Base-by-base conservation (phyloP, 192 early-diverging fungal genomes). In the Backusella psychrophila region DNA sequence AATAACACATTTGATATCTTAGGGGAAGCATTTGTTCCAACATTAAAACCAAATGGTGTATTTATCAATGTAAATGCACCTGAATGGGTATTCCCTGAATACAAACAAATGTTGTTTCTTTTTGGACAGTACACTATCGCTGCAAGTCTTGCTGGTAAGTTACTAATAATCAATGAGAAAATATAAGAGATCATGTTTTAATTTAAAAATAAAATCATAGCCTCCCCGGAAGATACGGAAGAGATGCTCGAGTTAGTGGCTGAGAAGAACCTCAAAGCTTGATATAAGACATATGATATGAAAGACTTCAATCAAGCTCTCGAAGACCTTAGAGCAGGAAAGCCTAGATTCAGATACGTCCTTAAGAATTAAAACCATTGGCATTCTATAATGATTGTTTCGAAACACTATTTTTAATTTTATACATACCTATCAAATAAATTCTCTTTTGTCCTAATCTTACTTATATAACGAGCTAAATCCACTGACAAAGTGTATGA, bases 271-370 rank as follows among this genome's bases (percentile, higher is more conserved):
- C 77, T 93, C 53, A 78, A 77, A 31, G 82, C 89, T 0, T 83
- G 83, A 71, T 85, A 92, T 41, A 88, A 89, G 69, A 79, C 73
- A 41, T 78, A 78, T 49, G 83, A 89, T 9, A 91, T 94, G 84
- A 85, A 75, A 34, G 80, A 92, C 29, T 79, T 85, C 69, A 91
- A 92, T 71, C 85, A 88, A 52, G 94, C 89, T 23, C 72, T 93
- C 36, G 81, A 86, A 79, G 85, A 78, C 35, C 81, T 94, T 63
- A 83, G 85, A 73, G 78, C 82, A n/a, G 91, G 89, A 72, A 87
- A 89, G 67, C 90, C 88, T 4, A 86, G 86, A 72, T 95, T 91
- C 78, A 86, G 93, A 74, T 78, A 91, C 72, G 94, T 95, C 21
- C 82, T 94, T 56, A 85, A 92, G 65, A 92, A 87, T 75, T 84